Percentiles rank a stretch among this genome's conserved stretches.
These are phyloP conservation scores for Podila horticola DNA, from an alignment of 192 early-diverging fungal genomes.

Conservation along the genomic window DNA sequence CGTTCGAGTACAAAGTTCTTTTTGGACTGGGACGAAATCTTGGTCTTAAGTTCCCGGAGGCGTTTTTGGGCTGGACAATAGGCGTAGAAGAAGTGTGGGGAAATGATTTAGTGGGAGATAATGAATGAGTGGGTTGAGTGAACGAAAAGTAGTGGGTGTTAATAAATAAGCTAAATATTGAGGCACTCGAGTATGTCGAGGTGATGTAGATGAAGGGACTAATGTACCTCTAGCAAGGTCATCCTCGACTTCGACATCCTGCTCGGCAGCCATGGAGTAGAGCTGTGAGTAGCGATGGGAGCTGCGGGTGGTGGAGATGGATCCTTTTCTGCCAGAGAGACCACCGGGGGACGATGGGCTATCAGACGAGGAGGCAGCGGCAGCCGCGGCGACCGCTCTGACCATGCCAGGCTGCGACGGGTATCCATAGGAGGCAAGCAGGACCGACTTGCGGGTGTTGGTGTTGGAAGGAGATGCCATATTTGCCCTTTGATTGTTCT, in stretches of 20 bases:
- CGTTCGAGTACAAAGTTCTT: slow-evolving; percentile 94
- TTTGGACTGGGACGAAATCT: slow-evolving; percentile 94
- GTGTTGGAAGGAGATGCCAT: slow-evolving; percentile 39
- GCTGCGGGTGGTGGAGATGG: slow-evolving; percentile 61
- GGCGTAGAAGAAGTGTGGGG: slow-evolving; percentile 13
- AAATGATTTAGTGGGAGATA: neutral
- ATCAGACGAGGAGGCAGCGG: slow-evolving; percentile 23
- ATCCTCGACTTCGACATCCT: slow-evolving; percentile 93
- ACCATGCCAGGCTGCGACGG: slow-evolving; percentile 49
- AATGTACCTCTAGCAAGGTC: slow-evolving; percentile 88
- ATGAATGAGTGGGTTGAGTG: neutral
- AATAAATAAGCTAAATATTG: slow-evolving; percentile 1
- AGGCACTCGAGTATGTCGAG: slow-evolving; percentile 6
- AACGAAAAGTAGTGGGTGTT: slow-evolving; percentile 6
- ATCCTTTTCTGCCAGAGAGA: slow-evolving; percentile 38
- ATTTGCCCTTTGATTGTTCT: too few relatives aligned
- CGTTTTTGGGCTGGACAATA: slow-evolving; percentile 75
- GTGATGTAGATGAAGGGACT: slow-evolving; percentile 13
- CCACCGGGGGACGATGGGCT: slow-evolving; percentile 21
- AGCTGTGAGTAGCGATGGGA: slow-evolving; percentile 79
- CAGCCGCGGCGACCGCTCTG: slow-evolving; percentile 45
- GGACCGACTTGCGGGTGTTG: slow-evolving; percentile 42
- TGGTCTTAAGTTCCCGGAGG: slow-evolving; percentile 85
- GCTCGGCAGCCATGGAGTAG: slow-evolving; percentile 89
- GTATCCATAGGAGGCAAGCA: slow-evolving; percentile 50